A percentile compares a stretch with the other conserved stretches of the same genome.
These are phyloP conservation scores for Botrytis fabae DNA, from an alignment of 2,329 filamentous ascomycete genomes.

Conservation along the genomic window DNA sequence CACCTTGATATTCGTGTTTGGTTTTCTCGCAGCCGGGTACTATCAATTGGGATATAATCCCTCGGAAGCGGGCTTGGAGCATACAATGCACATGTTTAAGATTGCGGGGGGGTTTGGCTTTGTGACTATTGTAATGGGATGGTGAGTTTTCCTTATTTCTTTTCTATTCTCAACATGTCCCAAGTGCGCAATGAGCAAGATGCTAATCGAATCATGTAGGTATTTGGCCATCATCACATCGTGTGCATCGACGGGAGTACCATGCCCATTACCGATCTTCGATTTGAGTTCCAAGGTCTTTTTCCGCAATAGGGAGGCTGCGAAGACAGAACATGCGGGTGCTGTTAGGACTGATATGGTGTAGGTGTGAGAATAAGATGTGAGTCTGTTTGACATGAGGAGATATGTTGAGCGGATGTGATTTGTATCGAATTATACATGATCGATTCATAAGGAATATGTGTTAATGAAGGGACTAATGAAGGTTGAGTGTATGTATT, in stretches of 20 bases:
- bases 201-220: background rate
- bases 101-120: conserved; percentile 28
- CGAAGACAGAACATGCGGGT: conserved; percentile 25
- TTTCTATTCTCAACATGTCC: rapidly evolving
- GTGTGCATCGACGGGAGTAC: conserved; percentile 27
- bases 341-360: background rate
- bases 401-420: background rate
- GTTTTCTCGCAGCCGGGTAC: conserved; percentile 19
- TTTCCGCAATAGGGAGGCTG: conserved; percentile 13
- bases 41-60: conserved; percentile 25
- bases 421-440: background rate
- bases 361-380: background rate
- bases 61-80: conserved; percentile 18
- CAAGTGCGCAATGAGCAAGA: too few relatives aligned
- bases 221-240: conserved; percentile 26
- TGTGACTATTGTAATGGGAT: conserved; percentile 26
- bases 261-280: conserved; percentile 28
- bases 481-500: background rate
- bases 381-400: background rate
- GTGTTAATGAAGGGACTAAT: background rate
- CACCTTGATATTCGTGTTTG: conserved; percentile 23
- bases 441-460: background rate
- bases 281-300: conserved; percentile 24
- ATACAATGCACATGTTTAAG: conserved; percentile 26
- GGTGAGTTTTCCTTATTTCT: background rate